Percentiles rank a stretch among this genome's conserved stretches.
These are phyloP conservation scores for Heterobasidion parviporum DNA, from an alignment of 1,284 basidiomycete genomes.

Conservation along the genomic window DNA sequence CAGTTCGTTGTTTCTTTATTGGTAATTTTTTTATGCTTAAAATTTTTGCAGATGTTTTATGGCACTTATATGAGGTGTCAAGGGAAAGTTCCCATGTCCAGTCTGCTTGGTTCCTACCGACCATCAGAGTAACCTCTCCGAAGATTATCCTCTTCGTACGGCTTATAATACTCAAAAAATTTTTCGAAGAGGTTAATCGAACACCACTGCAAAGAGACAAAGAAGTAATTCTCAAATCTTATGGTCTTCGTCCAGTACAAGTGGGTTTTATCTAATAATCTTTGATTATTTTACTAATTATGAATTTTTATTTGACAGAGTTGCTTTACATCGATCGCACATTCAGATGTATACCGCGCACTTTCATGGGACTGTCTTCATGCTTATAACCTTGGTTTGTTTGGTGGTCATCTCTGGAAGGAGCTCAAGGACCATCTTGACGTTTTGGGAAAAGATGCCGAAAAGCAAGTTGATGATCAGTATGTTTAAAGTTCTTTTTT, in stretches of 20 bases:
- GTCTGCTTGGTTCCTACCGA: neutral
- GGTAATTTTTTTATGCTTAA: neutral
- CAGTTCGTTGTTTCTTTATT: neutral
- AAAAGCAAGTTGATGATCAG: neutral
- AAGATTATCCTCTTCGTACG: neutral
- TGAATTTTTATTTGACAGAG: neutral
- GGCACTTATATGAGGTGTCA: neutral
- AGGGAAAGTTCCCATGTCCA: neutral
- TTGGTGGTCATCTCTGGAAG: neutral
- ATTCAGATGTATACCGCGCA: neutral
- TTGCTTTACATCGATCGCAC: neutral
- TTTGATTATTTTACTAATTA: neutral
- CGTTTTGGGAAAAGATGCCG: neutral
- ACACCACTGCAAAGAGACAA: neutral
- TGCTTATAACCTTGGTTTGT: neutral
- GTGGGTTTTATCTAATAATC: neutral
- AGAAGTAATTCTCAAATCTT: neutral
- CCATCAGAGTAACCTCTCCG: neutral
- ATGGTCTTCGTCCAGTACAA: neutral
- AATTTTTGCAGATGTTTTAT: neutral
- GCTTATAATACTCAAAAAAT: neutral
- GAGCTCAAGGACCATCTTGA: neutral
- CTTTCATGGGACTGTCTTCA: neutral
- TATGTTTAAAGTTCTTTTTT: neutral
- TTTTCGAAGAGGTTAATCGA: neutral